phyloP scores from a whole-genome alignment of 2,329 filamentous ascomycete genomes.

The Fusarium sp. region DNA sequence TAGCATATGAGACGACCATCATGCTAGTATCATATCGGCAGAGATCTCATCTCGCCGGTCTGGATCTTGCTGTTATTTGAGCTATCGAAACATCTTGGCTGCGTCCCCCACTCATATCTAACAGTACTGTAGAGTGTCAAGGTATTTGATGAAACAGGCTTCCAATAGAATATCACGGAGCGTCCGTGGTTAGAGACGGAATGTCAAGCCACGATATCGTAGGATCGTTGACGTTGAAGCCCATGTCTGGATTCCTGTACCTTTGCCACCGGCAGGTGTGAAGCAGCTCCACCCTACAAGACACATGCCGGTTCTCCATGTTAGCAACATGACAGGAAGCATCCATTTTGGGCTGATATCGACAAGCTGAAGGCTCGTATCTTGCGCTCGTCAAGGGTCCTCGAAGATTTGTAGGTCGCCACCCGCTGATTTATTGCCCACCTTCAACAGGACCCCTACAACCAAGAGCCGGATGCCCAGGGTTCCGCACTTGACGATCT shows the following conservation, averaged over 20 bases:
- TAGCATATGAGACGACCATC: neutral
- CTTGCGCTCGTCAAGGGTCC: constrained; percentile 12
- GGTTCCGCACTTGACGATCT: constrained; percentile 25
- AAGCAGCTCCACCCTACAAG: constrained; percentile 12
- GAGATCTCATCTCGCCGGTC: constrained; percentile 40
- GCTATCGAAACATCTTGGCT: constrained; percentile 2
- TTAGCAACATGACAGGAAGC: neutral
- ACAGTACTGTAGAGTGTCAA: too few species aligned
- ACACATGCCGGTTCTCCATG: constrained; percentile 26
- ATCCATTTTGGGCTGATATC: constrained; percentile 8
- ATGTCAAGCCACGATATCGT: neutral
- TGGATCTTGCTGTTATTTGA: constrained; percentile 13
- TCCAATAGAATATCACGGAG: constrained; percentile 16
- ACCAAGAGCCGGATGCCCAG: constrained; percentile 32
- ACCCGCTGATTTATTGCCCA: constrained; percentile 33
- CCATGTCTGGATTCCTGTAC: constrained; percentile 12
- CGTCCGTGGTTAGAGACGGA: neutral
- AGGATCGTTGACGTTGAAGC: constrained; percentile 6
- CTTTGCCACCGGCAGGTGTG: constrained; percentile 14
- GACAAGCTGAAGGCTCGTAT: constrained; percentile 30
- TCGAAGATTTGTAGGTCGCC: constrained; percentile 33
- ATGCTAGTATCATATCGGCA: constrained; percentile 13
- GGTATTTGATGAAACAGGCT: neutral
- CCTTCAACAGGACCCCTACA: constrained; percentile 23
- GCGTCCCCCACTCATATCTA: constrained; percentile 3